Percentiles rank a stretch among this genome's conserved stretches.
phyloP scores from a whole-genome alignment of 192 early-diverging fungal species.

The Linnemannia exigua region DNA sequence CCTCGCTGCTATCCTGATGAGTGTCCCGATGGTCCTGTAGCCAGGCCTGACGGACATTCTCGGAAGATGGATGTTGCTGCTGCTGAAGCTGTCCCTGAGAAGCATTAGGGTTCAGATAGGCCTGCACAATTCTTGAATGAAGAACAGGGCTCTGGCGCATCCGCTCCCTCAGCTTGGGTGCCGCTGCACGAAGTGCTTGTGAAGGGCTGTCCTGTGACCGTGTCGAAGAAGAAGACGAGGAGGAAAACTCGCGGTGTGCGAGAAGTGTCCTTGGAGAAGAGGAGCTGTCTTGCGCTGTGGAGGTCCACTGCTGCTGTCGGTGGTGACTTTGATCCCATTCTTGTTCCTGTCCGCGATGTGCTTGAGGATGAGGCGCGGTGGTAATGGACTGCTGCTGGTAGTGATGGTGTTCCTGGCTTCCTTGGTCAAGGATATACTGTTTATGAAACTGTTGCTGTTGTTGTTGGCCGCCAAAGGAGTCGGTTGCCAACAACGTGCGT shows the following conservation, averaged over 20 bases:
- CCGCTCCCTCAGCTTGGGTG: conserved; percentile 46
- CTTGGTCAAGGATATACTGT: not conserved
- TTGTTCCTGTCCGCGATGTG: conserved; percentile 7
- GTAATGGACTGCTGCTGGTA: not conserved
- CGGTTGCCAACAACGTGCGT: not conserved
- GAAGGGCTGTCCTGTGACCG: conserved; percentile 11
- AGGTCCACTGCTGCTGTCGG: conserved; percentile 12
- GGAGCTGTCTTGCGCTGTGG: not conserved
- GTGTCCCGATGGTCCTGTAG: conserved; percentile 41
- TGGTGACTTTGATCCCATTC: conserved; percentile 16
- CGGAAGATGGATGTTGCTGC: conserved; percentile 14
- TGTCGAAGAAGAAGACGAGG: conserved; percentile 15
- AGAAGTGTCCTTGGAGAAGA: not conserved
- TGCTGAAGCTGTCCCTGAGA: conserved; percentile 14
- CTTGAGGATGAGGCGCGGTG: not conserved
- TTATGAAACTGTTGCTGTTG: not conserved
- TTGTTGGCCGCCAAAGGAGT: not conserved
- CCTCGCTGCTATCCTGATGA: conserved; percentile 46
- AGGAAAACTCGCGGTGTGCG: conserved; percentile 6
- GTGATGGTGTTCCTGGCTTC: not conserved
- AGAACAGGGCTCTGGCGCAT: conserved; percentile 50
- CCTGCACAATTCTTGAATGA: conserved; percentile 43
- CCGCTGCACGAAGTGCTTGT: conserved; percentile 8
- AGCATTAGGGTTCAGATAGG: conserved; percentile 39
- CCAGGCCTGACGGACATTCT: conserved; percentile 45